Evolutionary conservation across 495 filamentous ascomycete species (phyloP).

Genomic region (Lophium mytilinum): DNA sequence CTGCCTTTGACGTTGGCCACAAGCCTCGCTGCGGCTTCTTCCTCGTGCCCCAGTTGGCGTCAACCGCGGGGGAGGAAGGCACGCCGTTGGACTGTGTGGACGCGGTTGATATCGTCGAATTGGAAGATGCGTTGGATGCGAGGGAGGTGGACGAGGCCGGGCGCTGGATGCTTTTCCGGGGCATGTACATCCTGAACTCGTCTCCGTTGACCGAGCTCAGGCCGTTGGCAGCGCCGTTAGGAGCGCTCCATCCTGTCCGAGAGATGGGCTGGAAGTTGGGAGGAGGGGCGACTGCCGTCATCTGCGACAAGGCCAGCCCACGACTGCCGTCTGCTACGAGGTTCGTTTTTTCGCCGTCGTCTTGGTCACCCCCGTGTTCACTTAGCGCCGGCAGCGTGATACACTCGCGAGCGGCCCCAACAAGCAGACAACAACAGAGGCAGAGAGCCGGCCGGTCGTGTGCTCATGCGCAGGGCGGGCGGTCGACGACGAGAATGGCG

Average conservation of each 20-base stretch:
- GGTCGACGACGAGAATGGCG: slow-evolving; percentile 6
- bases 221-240: slow-evolving; percentile 66
- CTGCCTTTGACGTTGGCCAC: slow-evolving; percentile 66
- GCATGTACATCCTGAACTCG: slow-evolving; percentile 83
- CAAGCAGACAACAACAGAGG: slow-evolving; percentile 16
- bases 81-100: slow-evolving; percentile 46
- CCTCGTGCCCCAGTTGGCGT: slow-evolving; percentile 42
- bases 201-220: slow-evolving; percentile 76
- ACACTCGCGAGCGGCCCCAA: slow-evolving; percentile 5
- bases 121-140: slow-evolving; percentile 29
- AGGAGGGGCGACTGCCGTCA: slow-evolving; percentile 96
- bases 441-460: slow-evolving; percentile 4
- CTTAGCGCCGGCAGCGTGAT: slow-evolving; percentile 11
- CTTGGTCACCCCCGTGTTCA: slow-evolving; percentile 19
- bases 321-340: slow-evolving; percentile 17
- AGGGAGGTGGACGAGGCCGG: slow-evolving; percentile 80
- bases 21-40: slow-evolving; percentile 59
- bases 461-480: slow-evolving; percentile 9
- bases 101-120: slow-evolving; percentile 36
- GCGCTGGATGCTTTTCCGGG: slow-evolving; percentile 75
- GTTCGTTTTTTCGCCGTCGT: slow-evolving; percentile 1
- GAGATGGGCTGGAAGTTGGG: slow-evolving; percentile 74
- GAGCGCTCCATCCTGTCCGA: slow-evolving; percentile 53
- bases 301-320: slow-evolving; percentile 43
- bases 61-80: slow-evolving; percentile 31